These are phyloP conservation scores for Amauroascus niger DNA, from an alignment of 2,329 filamentous ascomycete species.

Conservation along the genomic window DNA sequence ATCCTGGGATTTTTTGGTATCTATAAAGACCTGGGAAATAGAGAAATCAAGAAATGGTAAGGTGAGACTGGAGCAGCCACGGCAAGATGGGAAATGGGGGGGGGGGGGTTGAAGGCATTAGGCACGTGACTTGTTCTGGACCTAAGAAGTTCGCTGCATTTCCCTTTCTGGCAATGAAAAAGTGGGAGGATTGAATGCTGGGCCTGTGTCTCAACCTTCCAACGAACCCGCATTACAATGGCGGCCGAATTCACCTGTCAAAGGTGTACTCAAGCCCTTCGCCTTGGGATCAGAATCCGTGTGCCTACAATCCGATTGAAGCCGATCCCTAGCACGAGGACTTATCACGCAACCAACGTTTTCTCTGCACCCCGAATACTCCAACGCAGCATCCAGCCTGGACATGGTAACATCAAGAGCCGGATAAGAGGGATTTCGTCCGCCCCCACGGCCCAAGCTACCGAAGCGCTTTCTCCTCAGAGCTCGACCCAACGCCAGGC, in stretches of 20 bases:
- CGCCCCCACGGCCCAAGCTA: conserved; percentile 4
- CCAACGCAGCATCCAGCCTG: conserved; percentile 18
- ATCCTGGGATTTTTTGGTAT: too few species aligned
- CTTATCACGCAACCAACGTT: conserved; percentile 18
- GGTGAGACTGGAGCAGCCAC: too few species aligned
- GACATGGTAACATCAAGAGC: conserved; percentile 11
- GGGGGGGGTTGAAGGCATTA: too few species aligned
- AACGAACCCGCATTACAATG: conserved; percentile 23
- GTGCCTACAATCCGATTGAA: conserved; percentile 21
- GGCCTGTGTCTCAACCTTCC: neutral
- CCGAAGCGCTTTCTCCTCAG: neutral
- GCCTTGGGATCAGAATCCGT: conserved; percentile 23
- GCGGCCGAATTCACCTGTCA: conserved; percentile 34
- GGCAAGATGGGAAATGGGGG: too few species aligned
- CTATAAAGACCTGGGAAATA: too few species aligned
- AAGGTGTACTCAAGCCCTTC: conserved; percentile 32
- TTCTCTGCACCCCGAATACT: conserved; percentile 23
- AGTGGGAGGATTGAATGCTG: too few species aligned
- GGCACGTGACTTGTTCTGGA: neutral
- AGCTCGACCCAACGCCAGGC: conserved; percentile 1
- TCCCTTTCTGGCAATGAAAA: conserved; percentile 6
- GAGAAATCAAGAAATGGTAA: too few species aligned
- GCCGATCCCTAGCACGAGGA: neutral
- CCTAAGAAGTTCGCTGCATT: neutral
- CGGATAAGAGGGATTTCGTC: conserved; percentile 16